Evolutionary conservation across 2,329 filamentous ascomycete genomes (phyloP), one percentile per base, ranked within the genome.

Genomic region (Verticillium nubilum): DNA sequence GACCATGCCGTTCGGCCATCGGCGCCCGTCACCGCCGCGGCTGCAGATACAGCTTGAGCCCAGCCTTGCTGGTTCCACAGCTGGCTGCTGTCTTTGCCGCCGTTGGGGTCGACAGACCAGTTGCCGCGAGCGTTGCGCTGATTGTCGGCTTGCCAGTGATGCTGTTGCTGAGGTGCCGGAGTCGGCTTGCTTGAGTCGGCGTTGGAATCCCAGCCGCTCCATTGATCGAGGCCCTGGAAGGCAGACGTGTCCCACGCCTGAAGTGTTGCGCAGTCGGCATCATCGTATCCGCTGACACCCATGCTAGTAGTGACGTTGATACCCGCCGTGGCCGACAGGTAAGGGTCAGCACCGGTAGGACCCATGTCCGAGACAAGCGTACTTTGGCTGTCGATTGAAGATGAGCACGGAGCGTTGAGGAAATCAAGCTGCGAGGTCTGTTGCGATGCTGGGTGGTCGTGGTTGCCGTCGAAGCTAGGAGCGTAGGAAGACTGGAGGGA

Each of bases 401-500:
- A 60, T 19, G 62, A 61, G 56, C 62, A 62, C 15, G 62, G 33
- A 5, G 56, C 54, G 17, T 42, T 35, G 42, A 63, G 52, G 50
- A 64, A 64, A 57, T 63, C 62, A 2, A 64, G 56, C 33, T 63
- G 61, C n/a, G 47, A 42, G 6, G 25, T 28, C 35, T 57, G 56
- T 19, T 50, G 37, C 17, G 27, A 31, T 23, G 29, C 17, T 10
- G n/a, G n/a, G 56, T 60, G 31, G 31, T 63, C 59, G 17, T 62
- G 58, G 23, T 57, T 68, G 31, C 65, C 69, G 29, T 81, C 78
- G 66, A 82, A 82, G 61, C 75, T 75, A 17, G 72, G 67, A 50
- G 77, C 73, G 64, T 81, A 82, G 0, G 77, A 75, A 37, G 74
- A 74, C 26, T 80, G 76, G 15, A 86, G 70, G 1, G 77, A 77